Evolutionary conservation across 306 rosid species (phyloP).

Genomic region (Trifolium subterraneum): DNA sequence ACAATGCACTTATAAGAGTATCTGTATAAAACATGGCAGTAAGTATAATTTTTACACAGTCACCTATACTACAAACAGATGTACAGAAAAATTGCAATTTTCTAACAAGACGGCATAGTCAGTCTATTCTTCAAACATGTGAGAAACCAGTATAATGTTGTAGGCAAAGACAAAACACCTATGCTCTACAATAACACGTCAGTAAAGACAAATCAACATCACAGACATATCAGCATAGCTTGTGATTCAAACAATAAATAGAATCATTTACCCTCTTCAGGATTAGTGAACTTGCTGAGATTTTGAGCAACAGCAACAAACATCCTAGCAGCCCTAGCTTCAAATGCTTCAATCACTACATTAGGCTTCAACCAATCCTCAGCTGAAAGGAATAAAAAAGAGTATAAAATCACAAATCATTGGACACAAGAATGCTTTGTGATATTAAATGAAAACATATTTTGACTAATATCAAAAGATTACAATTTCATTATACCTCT

Average conservation of each 20-base stretch:
- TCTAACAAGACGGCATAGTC: slow-evolving; percentile 2
- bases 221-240: slow-evolving; percentile 10
- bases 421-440: background rate
- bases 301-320: slow-evolving; percentile 74
- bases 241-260: slow-evolving; percentile 11
- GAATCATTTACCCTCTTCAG: slow-evolving; percentile 72
- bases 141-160: too few relatives aligned
- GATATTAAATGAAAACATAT: slow-evolving; percentile 10
- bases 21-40: slow-evolving; percentile 5
- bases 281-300: slow-evolving; percentile 67
- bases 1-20: background rate
- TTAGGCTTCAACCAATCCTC: slow-evolving; percentile 91
- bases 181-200: background rate
- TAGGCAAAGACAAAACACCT: background rate
- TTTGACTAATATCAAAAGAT: slow-evolving; percentile 26
- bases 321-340: slow-evolving; percentile 88
- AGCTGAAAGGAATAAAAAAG: slow-evolving; percentile 58
- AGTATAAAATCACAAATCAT: slow-evolving; percentile 35
- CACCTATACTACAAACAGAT: background rate
- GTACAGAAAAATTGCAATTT: background rate
- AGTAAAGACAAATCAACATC: slow-evolving; percentile 7
- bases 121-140: background rate
- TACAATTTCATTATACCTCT: slow-evolving; percentile 52
- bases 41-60: background rate
- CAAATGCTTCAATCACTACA: slow-evolving; percentile 74